Evolutionary conservation across 2,329 filamentous ascomycete genomes (phyloP).

Genomic region (Beauveria medogensis): DNA sequence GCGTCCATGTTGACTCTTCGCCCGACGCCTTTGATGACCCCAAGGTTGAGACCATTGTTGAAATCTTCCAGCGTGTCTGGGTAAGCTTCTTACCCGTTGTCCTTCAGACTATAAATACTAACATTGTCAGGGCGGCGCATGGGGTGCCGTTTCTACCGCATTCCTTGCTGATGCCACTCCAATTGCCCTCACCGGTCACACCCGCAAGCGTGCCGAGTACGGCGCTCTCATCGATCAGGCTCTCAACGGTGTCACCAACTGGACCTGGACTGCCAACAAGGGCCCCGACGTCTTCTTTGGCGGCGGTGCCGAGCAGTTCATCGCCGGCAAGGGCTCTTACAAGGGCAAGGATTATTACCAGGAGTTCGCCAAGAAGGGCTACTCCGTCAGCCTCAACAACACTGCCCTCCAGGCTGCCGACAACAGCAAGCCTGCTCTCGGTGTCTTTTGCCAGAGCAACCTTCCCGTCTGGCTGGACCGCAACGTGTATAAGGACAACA

Average conservation of each 20-base stretch:
- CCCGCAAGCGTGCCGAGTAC: constrained; percentile 59
- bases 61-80: constrained; percentile 64
- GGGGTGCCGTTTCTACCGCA: constrained; percentile 69
- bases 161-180: constrained; percentile 77
- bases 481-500: constrained; percentile 68
- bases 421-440: constrained; percentile 57
- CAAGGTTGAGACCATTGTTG: constrained; percentile 76
- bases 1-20: constrained; percentile 71
- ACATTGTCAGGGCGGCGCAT: constrained; percentile 37
- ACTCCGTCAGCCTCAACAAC: constrained; percentile 66
- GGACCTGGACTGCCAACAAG: constrained; percentile 67
- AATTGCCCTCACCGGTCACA: constrained; percentile 66
- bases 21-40: constrained; percentile 69
- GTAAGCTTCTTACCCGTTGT: constrained; percentile 31
- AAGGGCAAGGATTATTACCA: constrained; percentile 71
- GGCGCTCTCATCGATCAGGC: constrained; percentile 68
- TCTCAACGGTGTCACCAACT: constrained; percentile 68
- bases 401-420: constrained; percentile 55
- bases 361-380: constrained; percentile 63
- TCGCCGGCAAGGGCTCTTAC: constrained; percentile 56
- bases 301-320: constrained; percentile 75
- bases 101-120: background rate
- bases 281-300: constrained; percentile 79
- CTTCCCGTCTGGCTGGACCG: constrained; percentile 82
- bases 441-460: constrained; percentile 67